Conservation (phyloP, 2,329 filamentous ascomycete species). For the Pezicula neosporulosa region DNA sequence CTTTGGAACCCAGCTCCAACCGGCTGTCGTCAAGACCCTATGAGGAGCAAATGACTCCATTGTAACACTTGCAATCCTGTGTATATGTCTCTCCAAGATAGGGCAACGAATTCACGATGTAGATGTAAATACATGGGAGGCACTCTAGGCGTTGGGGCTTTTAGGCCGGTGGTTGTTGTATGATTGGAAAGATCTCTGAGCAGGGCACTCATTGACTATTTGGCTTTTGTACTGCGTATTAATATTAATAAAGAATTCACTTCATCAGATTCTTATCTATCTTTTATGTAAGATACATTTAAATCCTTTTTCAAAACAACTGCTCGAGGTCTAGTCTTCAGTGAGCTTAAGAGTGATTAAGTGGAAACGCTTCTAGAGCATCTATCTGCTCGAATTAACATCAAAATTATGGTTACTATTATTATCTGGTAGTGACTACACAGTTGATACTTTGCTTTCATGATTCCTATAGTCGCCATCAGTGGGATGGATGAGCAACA, state of each 20-base stretch:
- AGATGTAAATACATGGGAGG: conserved; percentile 5
- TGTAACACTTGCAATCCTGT: not conserved
- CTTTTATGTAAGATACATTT: not conserved
- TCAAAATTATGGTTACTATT: too few relatives aligned
- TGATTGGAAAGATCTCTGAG: conserved; percentile 6
- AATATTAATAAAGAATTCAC: conserved; percentile 14
- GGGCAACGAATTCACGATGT: conserved; percentile 19
- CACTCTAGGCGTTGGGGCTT: conserved; percentile 7
- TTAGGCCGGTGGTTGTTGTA: conserved; percentile 1
- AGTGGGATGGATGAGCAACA: too few relatives aligned
- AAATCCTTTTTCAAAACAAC: not conserved
- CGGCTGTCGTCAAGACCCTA: conserved; percentile 19
- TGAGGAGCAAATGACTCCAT: not conserved
- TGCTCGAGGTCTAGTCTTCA: too few relatives aligned
- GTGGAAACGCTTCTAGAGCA: too few relatives aligned
- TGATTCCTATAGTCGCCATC: too few relatives aligned
- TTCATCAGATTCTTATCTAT: not conserved
- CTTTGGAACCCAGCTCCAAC: conserved; percentile 79
- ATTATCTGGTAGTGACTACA: too few relatives aligned
- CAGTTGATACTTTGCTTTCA: too few relatives aligned
- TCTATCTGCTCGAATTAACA: too few relatives aligned
- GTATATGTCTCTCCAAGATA: conserved; percentile 6
- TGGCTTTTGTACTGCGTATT: conserved; percentile 6
- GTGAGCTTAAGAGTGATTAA: too few relatives aligned
- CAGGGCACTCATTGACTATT: conserved; percentile 12